Evolutionary conservation across 2,329 filamentous ascomycete genomes (phyloP), one percentile per base, ranked within the genome.

Genomic region (Fragosphaeria purpurea): DNA sequence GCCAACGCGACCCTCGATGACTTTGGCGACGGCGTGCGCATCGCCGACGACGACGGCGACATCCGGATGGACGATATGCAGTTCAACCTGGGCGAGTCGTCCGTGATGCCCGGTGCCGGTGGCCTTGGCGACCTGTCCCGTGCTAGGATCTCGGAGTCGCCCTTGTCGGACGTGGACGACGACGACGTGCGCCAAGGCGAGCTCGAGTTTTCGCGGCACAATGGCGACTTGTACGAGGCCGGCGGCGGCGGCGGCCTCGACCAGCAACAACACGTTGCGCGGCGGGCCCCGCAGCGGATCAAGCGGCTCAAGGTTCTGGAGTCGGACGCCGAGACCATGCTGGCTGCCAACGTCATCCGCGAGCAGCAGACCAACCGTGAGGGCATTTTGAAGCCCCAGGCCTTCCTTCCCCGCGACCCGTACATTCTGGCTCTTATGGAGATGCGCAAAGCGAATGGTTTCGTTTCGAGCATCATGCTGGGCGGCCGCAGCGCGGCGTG

Each of bases 381-480:
- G 44, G 88, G 85, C 60, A 97, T 97, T 55, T 74, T 95, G 51
- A 90, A 86, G 67, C 79, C 85, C 2, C 82, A 86, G 6, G 82
- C 83, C 1, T 95, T 94, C 67, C 73, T 98, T 43, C 88, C 91
- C 2, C 82, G 87, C 40, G 89, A 98, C 58, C 88, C 90, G 2
- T 82, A 91, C 49, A 75, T 97, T 11, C 76, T 97, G 34, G 87
- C 88, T 37, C 72, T 98, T 30, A 85, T 95, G 73, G 88, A 90
- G 59, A 85, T 96, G 77, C 93, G 96, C 66, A 89, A 86, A 69
- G 88, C 79, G 49, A 91, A 93, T 49, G 87, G 83, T 40, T 97
- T 98, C 60, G 87, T 96, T 13, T 86, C 85, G 4, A 90, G 81
- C 60, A 83, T 95, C 56, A 83, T 96, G 69, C 83, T 86, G 48